Evolutionary conservation across 139 green algal species (phyloP), one percentile per base, ranked within the genome.

Genomic region (Deuterostichococcus epilithicus): DNA sequence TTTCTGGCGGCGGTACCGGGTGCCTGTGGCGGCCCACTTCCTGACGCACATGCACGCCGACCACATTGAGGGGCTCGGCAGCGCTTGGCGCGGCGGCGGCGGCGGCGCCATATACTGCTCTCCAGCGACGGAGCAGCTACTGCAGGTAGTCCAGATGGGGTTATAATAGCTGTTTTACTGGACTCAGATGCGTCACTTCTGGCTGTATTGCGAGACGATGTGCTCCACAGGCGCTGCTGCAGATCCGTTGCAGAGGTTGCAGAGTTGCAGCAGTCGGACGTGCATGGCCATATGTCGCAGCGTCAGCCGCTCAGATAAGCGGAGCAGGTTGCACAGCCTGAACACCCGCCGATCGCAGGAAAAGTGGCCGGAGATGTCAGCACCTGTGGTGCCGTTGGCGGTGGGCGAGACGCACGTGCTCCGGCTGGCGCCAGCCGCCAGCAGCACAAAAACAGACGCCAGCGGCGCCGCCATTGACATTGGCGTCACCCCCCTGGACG

Each of bases 41-140:
- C 63, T 84, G 20, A 84, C 82, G 25, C 82, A 87, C 59, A 60
- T 75, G 76, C 82, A 87, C 65, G 35, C 59, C 4, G 82, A 87
- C 63, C 82, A 87, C 44, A 70, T 74, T 18, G 45, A 75, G 10
- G 79, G 79, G 28, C 60, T 87, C 13, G 69, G 35, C 28, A 37
- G 73, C 32, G 32, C 32, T 33, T 86, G 82, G 82, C 60, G 26
- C 28, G 30, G 23, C 33, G 23, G 34, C 6, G 35, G 0, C 15
- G 68, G 74, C 30, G 70, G n/a, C 23, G 15, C 33, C 3, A 81
- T 87, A 33, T 81, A 80, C 52, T 82, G 76, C 60, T 78, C 76
- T 4, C 18, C 68, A 23, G 65, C 72, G 23, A 84, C 78, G 28
- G 15, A 33, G 1, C n/a, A 36, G 35, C 45, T 84, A 0, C 68